These are phyloP conservation scores for Vitis rupestris DNA, from an alignment of 164 flowering plant species.

Conservation along the genomic window DNA sequence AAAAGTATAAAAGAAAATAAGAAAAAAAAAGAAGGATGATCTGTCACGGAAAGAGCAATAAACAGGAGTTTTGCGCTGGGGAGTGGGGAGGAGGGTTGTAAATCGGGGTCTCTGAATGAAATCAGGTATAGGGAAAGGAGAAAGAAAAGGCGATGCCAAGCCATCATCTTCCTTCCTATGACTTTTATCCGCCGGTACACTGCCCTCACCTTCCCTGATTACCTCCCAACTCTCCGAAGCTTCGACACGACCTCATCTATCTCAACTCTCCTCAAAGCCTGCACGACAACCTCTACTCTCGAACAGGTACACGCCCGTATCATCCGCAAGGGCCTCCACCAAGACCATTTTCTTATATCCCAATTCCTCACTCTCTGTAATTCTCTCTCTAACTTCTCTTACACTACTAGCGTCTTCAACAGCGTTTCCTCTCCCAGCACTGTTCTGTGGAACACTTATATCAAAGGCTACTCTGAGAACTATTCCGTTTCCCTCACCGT, in stretches of 20 bases:
- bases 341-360: conserved; percentile 44
- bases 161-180: background rate
- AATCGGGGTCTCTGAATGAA: too few relatives aligned
- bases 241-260: conserved; percentile 5
- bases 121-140: too few relatives aligned
- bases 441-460: conserved; percentile 43
- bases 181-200: background rate
- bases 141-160: background rate
- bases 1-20: too few relatives aligned
- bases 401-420: conserved; percentile 40
- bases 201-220: background rate
- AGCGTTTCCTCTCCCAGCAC: conserved; percentile 32
- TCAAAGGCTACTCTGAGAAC: conserved; percentile 36
- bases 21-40: too few relatives aligned
- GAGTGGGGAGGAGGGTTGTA: too few relatives aligned
- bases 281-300: conserved; percentile 44
- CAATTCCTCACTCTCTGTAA: conserved; percentile 35
- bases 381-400: conserved; percentile 23
- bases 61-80: too few relatives aligned
- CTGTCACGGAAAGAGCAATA: too few relatives aligned
- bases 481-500: conserved; percentile 18
- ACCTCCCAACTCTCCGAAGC: background rate
- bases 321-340: conserved; percentile 47
- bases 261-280: conserved; percentile 35
- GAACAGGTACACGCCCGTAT: conserved; percentile 52